Evolutionary conservation across 257 asterid species (phyloP).

Genomic region (Linaria vulgaris): DNA sequence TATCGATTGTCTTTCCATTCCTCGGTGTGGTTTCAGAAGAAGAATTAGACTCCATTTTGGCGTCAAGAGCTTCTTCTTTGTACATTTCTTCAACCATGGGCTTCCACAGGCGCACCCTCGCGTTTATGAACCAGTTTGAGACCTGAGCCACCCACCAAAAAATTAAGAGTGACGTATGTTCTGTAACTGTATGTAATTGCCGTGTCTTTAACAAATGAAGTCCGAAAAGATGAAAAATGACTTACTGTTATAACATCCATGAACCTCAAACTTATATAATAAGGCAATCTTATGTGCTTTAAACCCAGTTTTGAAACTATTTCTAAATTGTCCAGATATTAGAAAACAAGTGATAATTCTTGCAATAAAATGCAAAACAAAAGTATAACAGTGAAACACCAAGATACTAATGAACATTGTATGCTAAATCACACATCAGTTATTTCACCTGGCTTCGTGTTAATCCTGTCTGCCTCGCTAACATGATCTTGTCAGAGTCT

Average conservation of each 20-base stretch:
- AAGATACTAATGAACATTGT: neutral
- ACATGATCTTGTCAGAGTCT: conserved; percentile 86
- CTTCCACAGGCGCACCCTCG: conserved; percentile 93
- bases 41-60: conserved; percentile 60
- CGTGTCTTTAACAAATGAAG: too few species aligned
- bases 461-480: conserved; percentile 88
- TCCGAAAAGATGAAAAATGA: too few species aligned
- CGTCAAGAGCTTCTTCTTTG: conserved; percentile 74
- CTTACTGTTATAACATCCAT: too few species aligned
- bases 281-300: too few species aligned
- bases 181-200: too few species aligned
- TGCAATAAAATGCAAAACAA: too few species aligned
- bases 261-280: too few species aligned
- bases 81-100: conserved; percentile 98
- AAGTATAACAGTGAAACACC: too few species aligned
- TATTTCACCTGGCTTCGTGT: conserved; percentile 80
- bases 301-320: too few species aligned
- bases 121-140: conserved; percentile 97
- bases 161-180: too few species aligned
- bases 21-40: conserved; percentile 48
- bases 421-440: neutral
- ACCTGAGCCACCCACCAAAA: conserved; percentile 47
- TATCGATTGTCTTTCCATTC: conserved; percentile 26
- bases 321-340: too few species aligned
- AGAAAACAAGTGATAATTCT: too few species aligned